A percentile compares a stretch with the other conserved stretches of the same genome.
phyloP scores from a whole-genome alignment of 108 stramenopile species.

The Pseudonitzschia multiseries region DNA sequence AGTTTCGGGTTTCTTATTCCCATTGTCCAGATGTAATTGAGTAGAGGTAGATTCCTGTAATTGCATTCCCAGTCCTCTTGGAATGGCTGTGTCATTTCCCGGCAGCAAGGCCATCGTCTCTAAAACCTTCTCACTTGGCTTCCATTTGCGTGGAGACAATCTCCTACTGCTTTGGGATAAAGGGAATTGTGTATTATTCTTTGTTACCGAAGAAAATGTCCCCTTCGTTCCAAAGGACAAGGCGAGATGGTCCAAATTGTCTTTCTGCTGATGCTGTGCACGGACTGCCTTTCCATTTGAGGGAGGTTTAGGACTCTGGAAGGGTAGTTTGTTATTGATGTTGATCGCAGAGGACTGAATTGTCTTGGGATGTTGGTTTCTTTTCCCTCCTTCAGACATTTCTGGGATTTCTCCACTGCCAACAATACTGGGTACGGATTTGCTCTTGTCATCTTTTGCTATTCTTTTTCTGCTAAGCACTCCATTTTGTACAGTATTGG shows the following conservation, averaged over 20 bases:
- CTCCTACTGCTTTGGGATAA: background rate
- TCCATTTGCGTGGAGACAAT: slow-evolving; percentile 27
- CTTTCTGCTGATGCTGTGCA: background rate
- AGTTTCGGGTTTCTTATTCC: too few species aligned
- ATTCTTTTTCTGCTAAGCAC: slow-evolving; percentile 1
- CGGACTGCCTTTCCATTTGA: background rate
- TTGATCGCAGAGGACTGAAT: background rate
- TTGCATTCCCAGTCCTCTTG: slow-evolving; percentile 4
- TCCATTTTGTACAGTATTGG: too few species aligned
- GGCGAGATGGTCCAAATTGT: background rate
- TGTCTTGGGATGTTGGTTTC: background rate
- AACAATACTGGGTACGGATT: background rate
- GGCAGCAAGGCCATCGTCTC: background rate
- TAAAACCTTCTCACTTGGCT: slow-evolving; percentile 30
- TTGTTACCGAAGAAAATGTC: background rate
- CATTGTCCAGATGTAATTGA: too few species aligned
- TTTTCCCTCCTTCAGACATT: background rate
- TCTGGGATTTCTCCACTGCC: background rate
- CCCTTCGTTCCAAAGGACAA: slow-evolving; percentile 1
- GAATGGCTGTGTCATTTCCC: background rate
- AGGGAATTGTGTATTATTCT: background rate
- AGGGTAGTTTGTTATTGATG: slow-evolving; percentile 6
- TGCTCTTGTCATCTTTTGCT: background rate
- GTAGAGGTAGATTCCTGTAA: too few species aligned
- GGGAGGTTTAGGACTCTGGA: slow-evolving; percentile 17